These are phyloP conservation scores for Allium cepa DNA, from an alignment of 106 monocot genomes.

Conservation along the genomic window DNA sequence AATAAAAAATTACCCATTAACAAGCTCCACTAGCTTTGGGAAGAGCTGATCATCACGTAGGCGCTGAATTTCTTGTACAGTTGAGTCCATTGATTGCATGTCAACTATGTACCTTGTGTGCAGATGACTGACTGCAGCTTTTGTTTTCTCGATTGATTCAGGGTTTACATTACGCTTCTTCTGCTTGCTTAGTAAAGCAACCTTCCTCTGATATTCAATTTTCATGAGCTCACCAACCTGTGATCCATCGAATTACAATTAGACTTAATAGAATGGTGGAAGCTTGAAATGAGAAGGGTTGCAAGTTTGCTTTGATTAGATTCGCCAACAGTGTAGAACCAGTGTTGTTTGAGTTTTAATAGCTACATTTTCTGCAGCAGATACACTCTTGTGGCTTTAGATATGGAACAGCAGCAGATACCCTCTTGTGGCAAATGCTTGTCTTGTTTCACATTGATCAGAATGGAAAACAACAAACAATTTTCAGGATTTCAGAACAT, in stretches of 20 bases:
- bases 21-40: conserved; percentile 56
- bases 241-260: conserved; percentile 1
- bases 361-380: too few species aligned
- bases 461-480: too few species aligned
- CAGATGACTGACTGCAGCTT: conserved; percentile 91
- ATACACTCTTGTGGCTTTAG: too few species aligned
- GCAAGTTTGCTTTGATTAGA: too few species aligned
- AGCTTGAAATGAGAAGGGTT: not conserved
- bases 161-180: conserved; percentile 54
- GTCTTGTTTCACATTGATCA: too few species aligned
- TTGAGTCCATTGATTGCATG: conserved; percentile 96
- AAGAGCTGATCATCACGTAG: conserved; percentile 80
- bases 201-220: conserved; percentile 91
- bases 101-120: conserved; percentile 98
- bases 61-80: conserved; percentile 89
- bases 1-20: conserved; percentile 55
- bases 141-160: conserved; percentile 73
- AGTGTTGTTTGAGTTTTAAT: too few species aligned
- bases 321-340: too few species aligned
- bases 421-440: too few species aligned
- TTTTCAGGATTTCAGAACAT: too few species aligned
- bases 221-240: conserved; percentile 93
- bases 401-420: too few species aligned
- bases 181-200: conserved; percentile 71
- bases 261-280: not conserved